Conservation (phyloP, 345 rosid genomes). For the Bruguiera sexangula region DNA sequence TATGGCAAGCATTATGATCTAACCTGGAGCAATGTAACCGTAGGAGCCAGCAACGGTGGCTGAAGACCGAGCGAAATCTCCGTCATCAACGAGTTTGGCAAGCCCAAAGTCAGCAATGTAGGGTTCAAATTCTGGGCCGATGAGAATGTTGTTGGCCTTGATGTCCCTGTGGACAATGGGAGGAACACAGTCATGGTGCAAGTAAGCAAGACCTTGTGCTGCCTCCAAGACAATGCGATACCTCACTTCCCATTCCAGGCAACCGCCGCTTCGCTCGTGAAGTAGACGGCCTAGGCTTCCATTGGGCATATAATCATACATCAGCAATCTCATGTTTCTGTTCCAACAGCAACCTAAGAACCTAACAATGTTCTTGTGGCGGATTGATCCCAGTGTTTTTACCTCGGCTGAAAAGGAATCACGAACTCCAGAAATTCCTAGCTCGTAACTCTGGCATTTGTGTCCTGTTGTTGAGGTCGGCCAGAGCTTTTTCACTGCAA, state of each 20-base stretch:
- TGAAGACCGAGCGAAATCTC: constrained; percentile 76
- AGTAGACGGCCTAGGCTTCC: constrained; percentile 90
- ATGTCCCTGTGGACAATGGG: constrained; percentile 91
- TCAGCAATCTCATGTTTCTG: constrained; percentile 61
- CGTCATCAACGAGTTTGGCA: constrained; percentile 90
- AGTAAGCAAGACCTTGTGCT: constrained; percentile 85
- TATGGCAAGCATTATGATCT: neutral
- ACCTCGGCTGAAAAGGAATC: constrained; percentile 95
- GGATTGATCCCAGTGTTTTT: constrained; percentile 79
- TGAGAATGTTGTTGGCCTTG: constrained; percentile 86
- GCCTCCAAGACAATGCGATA: constrained; percentile 80
- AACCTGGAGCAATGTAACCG: constrained; percentile 97
- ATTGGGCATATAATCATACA: constrained; percentile 95
- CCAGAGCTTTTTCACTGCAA: constrained; percentile 97
- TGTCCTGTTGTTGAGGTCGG: constrained; percentile 47
- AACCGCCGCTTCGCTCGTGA: constrained; percentile 65
- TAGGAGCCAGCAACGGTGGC: constrained; percentile 87
- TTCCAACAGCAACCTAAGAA: constrained; percentile 96
- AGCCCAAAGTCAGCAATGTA: constrained; percentile 94
- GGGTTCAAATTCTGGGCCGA: constrained; percentile 84
- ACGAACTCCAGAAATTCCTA: constrained; percentile 35
- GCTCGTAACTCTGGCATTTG: constrained; percentile 41
- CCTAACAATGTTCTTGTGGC: constrained; percentile 92
- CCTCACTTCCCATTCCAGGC: constrained; percentile 88
- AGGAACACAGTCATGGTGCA: constrained; percentile 94